These are phyloP conservation scores for Talaromyces sp. DNA, from an alignment of 2,329 filamentous ascomycete species.

Conservation along the genomic window DNA sequence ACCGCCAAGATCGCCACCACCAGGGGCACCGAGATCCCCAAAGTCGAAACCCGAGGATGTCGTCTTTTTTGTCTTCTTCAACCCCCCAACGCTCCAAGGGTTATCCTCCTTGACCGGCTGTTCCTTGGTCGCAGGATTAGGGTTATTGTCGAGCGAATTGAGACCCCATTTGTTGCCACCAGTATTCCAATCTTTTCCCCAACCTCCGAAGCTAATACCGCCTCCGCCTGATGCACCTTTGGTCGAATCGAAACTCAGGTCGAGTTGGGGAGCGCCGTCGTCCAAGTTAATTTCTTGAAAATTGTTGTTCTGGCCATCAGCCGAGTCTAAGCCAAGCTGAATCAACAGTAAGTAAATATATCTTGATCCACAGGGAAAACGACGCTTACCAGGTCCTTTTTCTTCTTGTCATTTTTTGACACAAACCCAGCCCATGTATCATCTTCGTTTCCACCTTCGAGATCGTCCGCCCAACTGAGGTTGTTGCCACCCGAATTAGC, in stretches of 20 bases:
- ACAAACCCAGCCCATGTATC: conserved; percentile 52
- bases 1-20: conserved; percentile 40
- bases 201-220: conserved; percentile 49
- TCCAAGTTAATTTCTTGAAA: conserved; percentile 68
- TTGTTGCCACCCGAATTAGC: conserved; percentile 23
- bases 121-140: conserved; percentile 24
- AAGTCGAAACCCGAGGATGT: conserved; percentile 39
- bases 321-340: conserved; percentile 28
- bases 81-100: conserved; percentile 33
- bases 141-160: conserved; percentile 29
- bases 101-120: conserved; percentile 29
- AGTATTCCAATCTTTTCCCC: conserved; percentile 59
- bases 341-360: conserved; percentile 4
- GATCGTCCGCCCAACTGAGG: conserved; percentile 44
- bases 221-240: conserved; percentile 34
- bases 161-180: conserved; percentile 47
- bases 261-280: conserved; percentile 54
- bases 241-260: conserved; percentile 52
- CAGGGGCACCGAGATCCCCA: conserved; percentile 34
- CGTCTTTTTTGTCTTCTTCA: conserved; percentile 35
- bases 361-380: conserved; percentile 4
- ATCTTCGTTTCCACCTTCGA: conserved; percentile 38
- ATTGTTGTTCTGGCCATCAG: conserved; percentile 33
- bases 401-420: conserved; percentile 55
- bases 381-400: conserved; percentile 49